Evolutionary conservation across 345 rosid species (phyloP), one percentile per base, ranked within the genome.

Genomic region (Gynandropsis gynandra): DNA sequence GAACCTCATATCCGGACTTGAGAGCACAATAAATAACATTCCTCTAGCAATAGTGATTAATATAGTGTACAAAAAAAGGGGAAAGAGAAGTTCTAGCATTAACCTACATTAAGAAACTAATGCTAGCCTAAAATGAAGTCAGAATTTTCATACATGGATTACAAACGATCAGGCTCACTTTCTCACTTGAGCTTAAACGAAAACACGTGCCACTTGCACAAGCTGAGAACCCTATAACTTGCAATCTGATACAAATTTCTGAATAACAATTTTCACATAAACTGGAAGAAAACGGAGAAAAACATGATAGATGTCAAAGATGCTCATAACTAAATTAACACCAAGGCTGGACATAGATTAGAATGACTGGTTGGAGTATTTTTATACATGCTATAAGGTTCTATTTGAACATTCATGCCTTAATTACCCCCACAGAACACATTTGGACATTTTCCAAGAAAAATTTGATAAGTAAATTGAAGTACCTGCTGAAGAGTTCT

Each of bases 401-500:
- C 21, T 29, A 12, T 38, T 29, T 44, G 17, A 38, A 39, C 48
- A 59, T 4, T 40, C 35, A 27, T 58, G 44, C 17, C 29, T 31
- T 29, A 27, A n/a, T 13, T 39, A 6, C 7, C 19, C 46, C 16
- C 38, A 11, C 16, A 24, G 40, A 48, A 53, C 19, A 59, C 9
- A 12, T 58, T 42, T 10, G 18, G 27, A 39, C 49, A 47, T 18
- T 18, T 59, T 34, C 31, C 18, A 41, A 17, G 64, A 41, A 59
- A 31, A 48, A 32, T 40, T 2, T 17, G 47, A 47, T 32, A 21
- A 49, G 56, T 24, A 24, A 24, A 10, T 45, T 7, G 47, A 62
- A 27, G 21, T 72, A 85, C 97, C 93, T 89, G 95, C 57, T 74
- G 81, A 68, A 85, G 74, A 34, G 79, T 79, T 67, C 80, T 80